Evolutionary conservation across 2,329 filamentous ascomycete species (phyloP).

Genomic region (Cadophora malorum): DNA sequence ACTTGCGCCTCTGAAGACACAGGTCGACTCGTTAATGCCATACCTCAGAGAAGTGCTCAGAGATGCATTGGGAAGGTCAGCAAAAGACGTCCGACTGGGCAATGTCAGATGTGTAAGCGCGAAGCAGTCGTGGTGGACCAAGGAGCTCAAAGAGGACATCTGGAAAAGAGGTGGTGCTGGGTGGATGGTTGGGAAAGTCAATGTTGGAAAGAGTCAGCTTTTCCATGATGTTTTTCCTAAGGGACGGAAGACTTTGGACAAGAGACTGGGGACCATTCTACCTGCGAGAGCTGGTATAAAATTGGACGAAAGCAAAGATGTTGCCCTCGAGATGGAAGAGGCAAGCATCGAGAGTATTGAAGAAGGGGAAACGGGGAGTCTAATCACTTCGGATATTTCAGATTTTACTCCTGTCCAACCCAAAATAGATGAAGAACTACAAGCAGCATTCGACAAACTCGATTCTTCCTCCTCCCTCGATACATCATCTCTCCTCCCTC

Average conservation of each 20-base stretch:
- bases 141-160: slow-evolving; percentile 83
- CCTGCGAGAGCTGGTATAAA: slow-evolving; percentile 5
- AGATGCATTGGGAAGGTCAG: slow-evolving; percentile 72
- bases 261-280: slow-evolving; percentile 16
- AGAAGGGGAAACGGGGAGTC: background rate
- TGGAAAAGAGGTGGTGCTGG: slow-evolving; percentile 82
- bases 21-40: slow-evolving; percentile 86
- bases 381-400: background rate
- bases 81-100: slow-evolving; percentile 77
- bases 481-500: slow-evolving; percentile 69
- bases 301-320: slow-evolving; percentile 1
- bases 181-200: slow-evolving; percentile 98
- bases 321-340: background rate
- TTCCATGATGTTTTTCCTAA: slow-evolving; percentile 89
- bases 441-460: slow-evolving; percentile 11
- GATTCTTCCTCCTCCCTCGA: slow-evolving; percentile 35
- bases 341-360: slow-evolving; percentile 2
- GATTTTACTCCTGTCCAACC: slow-evolving; percentile 23
- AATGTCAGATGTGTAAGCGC: slow-evolving; percentile 89
- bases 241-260: slow-evolving; percentile 52
- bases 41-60: slow-evolving; percentile 80
- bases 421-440: slow-evolving; percentile 21
- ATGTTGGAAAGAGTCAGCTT: slow-evolving; percentile 94
- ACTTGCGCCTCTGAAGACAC: slow-evolving; percentile 80
- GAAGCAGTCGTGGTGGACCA: slow-evolving; percentile 89